These are phyloP conservation scores for Streptanthus diversifolius DNA, from an alignment of 345 rosid genomes.

Conservation along the genomic window DNA sequence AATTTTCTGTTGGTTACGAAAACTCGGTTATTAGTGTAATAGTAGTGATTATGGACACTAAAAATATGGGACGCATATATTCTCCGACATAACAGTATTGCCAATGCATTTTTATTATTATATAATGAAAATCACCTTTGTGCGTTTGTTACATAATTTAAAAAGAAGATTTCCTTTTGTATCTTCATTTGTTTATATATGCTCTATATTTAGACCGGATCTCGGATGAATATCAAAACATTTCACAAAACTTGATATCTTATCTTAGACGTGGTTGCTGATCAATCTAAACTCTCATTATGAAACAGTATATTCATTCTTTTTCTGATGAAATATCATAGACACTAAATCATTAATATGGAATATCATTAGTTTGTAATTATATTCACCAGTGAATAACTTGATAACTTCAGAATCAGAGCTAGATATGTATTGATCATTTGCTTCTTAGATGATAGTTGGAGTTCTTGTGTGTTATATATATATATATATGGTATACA, in stretches of 20 bases:
- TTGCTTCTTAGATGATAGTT: neutral
- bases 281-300: neutral
- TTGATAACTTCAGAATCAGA: neutral
- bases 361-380: neutral
- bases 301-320: neutral
- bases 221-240: neutral
- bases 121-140: slow-evolving; percentile 1
- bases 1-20: neutral
- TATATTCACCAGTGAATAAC: neutral
- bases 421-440: neutral
- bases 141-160: slow-evolving; percentile 1
- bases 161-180: slow-evolving; percentile 23
- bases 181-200: slow-evolving; percentile 7
- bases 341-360: neutral
- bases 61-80: slow-evolving; percentile 26
- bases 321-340: neutral
- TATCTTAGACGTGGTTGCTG: neutral
- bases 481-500: neutral
- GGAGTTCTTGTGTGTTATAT: neutral
- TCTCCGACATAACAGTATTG: slow-evolving; percentile 32
- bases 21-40: neutral
- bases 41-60: slow-evolving; percentile 9
- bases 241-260: neutral
- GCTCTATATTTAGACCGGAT: slow-evolving; percentile 11
- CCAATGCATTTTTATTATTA: neutral